phyloP scores from a whole-genome alignment of 192 early-diverging fungal genomes.

The Linnemannia hyalina region DNA sequence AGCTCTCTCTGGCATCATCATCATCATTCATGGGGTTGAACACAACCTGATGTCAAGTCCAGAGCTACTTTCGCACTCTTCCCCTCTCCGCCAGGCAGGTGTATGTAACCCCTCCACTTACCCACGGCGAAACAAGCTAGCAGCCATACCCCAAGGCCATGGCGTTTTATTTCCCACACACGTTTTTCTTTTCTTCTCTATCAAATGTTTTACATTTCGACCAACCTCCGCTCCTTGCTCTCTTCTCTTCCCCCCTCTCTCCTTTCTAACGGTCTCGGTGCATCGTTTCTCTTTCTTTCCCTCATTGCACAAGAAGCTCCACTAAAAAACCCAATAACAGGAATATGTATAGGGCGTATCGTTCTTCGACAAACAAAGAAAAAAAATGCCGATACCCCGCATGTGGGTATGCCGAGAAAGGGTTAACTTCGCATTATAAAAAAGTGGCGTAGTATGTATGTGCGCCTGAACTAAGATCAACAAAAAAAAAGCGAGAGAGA shows the following conservation, averaged over 20 bases:
- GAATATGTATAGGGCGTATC: neutral
- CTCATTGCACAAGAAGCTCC: neutral
- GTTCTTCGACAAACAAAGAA: neutral
- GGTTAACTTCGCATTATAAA: neutral
- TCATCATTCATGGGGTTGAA: neutral
- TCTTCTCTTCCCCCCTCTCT: neutral
- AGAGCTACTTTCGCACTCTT: neutral
- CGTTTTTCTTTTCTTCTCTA: neutral
- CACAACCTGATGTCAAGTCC: neutral
- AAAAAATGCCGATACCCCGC: neutral
- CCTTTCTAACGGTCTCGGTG: neutral
- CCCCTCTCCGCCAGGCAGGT: neutral
- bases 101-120: no score
- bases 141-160: neutral
- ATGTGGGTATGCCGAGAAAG: constrained; percentile 5
- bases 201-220: constrained; percentile 3
- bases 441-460: neutral
- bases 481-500: neutral
- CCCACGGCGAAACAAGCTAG: no score
- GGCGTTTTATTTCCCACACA: constrained; percentile 3
- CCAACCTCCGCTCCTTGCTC: neutral
- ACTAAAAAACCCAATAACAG: neutral
- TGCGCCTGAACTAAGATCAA: neutral
- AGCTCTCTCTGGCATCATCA: neutral
- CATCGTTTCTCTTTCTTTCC: neutral